phyloP scores from a whole-genome alignment of 2,329 filamentous ascomycete genomes.

The Hymenoscyphus linearis region DNA sequence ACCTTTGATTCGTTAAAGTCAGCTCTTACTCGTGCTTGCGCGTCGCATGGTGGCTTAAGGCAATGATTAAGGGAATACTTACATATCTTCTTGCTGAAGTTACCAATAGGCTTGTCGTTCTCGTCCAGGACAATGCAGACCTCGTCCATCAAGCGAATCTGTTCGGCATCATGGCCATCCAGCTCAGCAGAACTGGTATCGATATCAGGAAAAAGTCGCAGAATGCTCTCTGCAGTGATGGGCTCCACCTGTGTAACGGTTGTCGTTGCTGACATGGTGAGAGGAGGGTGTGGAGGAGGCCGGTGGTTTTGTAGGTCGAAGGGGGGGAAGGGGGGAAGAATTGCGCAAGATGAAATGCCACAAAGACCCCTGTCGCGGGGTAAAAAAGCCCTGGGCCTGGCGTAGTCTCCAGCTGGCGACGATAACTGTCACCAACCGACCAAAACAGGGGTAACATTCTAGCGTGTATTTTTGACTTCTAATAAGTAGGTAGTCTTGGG shows the following conservation, averaged over 20 bases:
- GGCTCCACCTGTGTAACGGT: slow-evolving; percentile 47
- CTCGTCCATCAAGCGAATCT: slow-evolving; percentile 97
- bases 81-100: slow-evolving; percentile 98
- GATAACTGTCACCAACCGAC: too few relatives aligned
- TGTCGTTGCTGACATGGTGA: slow-evolving; percentile 38
- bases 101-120: slow-evolving; percentile 87
- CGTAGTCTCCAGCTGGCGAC: too few relatives aligned
- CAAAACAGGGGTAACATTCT: too few relatives aligned
- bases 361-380: neutral
- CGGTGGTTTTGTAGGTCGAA: neutral
- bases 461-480: too few relatives aligned
- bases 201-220: slow-evolving; percentile 82
- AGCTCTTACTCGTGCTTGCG: neutral
- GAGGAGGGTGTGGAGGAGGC: slow-evolving; percentile 4
- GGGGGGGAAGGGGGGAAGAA: neutral
- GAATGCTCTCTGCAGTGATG: slow-evolving; percentile 81
- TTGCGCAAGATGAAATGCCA: neutral
- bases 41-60: neutral
- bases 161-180: slow-evolving; percentile 91
- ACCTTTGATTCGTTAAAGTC: slow-evolving; percentile 46
- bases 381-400: neutral
- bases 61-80: slow-evolving; percentile 36
- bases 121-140: slow-evolving; percentile 96
- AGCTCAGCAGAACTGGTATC: slow-evolving; percentile 67
- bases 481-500: too few relatives aligned